Base-by-base conservation (phyloP, 495 filamentous ascomycete species). In the Penicillium manginii region DNA sequence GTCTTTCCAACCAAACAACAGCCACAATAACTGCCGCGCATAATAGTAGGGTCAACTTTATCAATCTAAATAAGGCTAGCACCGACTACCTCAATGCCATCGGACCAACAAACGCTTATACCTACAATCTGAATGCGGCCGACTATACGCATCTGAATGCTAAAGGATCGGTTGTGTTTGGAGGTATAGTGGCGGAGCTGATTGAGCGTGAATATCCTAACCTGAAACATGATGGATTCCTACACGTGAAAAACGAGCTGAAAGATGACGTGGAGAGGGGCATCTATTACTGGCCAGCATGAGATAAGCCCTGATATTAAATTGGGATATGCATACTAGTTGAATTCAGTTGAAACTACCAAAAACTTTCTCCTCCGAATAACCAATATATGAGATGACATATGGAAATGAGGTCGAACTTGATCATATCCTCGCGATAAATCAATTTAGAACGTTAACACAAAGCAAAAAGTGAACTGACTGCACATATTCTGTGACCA, bases 71-170 rank as follows among this genome's bases (percentile, higher is more conserved):
- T 58, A 46, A 54, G 7, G 74, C 71, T 5, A 77, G 72, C 35
- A 70, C 73, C 2, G 39, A 59, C 3, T 83, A 82, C 42, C 59
- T 81, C 21, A 73, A 83, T 56, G 65, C 59, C 1, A 80, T 83
- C 54, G 81, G 81, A 0, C 65, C 69, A 17, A 43, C 52, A 1
- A 66, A 76, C 33, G 73, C 76, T 12, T 62, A 61, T 3, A 67
- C 60, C 8, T 82, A 80, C 55, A 77, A 81, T 58, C 66, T 73
- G 11, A 67, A 49, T 19, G 21, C 59, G 29, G 59, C 42, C 8
- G 81, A 83, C 39, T 62, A 70, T 47, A 82, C 81, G 7, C 80
- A 83, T 68, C 57, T 83, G 32, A 83, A 81, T 54, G 51, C 50
- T 2, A 58, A 59, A 32, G 80, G 79, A 0, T 68, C 62, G 7